phyloP scores from a whole-genome alignment of 1,284 basidiomycete genomes.

The Ustilago tritici region DNA sequence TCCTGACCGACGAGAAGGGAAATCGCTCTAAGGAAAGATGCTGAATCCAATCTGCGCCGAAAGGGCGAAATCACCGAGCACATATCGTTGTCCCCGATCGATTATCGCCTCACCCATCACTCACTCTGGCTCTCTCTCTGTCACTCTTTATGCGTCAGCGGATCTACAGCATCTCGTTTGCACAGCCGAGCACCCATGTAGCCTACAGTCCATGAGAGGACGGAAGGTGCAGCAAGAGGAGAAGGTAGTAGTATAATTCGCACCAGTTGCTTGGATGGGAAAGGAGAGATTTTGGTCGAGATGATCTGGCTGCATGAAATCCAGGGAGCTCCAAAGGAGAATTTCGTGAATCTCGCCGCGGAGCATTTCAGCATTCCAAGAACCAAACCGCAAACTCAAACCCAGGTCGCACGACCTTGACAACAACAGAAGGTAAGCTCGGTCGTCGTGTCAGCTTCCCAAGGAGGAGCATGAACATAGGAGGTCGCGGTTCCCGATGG shows the following conservation, averaged over 20 bases:
- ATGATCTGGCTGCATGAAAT: conserved; percentile 1
- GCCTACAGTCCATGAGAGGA: background rate
- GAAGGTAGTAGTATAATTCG: no score
- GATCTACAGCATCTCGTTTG: background rate
- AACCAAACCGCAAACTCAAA: background rate
- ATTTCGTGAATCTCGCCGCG: conserved; percentile 4
- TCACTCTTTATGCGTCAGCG: background rate
- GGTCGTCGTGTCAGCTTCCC: background rate
- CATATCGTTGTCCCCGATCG: background rate
- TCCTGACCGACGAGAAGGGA: background rate
- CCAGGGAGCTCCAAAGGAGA: conserved; percentile 2
- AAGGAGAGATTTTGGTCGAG: conserved; percentile 6
- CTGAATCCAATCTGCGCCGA: background rate
- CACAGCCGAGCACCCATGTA: background rate
- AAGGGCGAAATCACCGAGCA: conserved; percentile 5
- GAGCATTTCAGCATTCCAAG: background rate
- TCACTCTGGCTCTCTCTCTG: background rate
- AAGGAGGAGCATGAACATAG: background rate
- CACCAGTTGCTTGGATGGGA: no score
- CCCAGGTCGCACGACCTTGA: background rate
- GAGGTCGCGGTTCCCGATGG: background rate
- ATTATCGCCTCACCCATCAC: background rate
- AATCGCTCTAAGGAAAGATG: background rate
- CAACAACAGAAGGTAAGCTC: background rate
- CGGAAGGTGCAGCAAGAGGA: background rate